Conservation (phyloP, 2,329 filamentous ascomycete genomes). For the Colletotrichum kahawae region DNA sequence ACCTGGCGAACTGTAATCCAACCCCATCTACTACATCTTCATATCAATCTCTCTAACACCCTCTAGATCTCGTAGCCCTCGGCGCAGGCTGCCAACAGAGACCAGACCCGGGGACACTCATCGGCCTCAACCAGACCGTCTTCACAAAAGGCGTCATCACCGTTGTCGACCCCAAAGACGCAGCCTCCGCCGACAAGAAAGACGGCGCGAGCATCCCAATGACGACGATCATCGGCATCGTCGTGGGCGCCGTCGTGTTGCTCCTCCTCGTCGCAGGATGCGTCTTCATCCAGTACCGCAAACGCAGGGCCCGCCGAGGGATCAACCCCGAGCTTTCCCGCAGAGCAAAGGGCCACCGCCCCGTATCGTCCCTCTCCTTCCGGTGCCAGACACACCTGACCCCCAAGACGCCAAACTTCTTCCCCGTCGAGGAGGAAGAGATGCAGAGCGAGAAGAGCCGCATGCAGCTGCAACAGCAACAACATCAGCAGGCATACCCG, state of each 20-base stretch:
- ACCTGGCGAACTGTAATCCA: slow-evolving; percentile 55
- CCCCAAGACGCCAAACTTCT: slow-evolving; percentile 42
- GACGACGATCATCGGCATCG: slow-evolving; percentile 49
- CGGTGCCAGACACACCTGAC: slow-evolving; percentile 53
- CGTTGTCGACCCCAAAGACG: slow-evolving; percentile 36
- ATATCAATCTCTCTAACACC: neutral
- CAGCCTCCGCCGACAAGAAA: slow-evolving; percentile 10
- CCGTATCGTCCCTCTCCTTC: slow-evolving; percentile 55
- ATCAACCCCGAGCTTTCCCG: slow-evolving; percentile 29
- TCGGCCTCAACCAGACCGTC: slow-evolving; percentile 50
- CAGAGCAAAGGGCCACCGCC: slow-evolving; percentile 32
- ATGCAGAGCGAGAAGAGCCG: slow-evolving; percentile 23
- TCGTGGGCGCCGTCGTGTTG: slow-evolving; percentile 41
- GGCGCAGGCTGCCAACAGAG: slow-evolving; percentile 56
- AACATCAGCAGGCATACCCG: neutral
- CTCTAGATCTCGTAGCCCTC: slow-evolving; percentile 54
- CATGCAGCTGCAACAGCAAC: slow-evolving; percentile 17
- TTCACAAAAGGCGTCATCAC: slow-evolving; percentile 40
- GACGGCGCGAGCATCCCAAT: slow-evolving; percentile 33
- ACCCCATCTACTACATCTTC: neutral
- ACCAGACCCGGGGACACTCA: slow-evolving; percentile 37
- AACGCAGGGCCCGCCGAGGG: slow-evolving; percentile 40
- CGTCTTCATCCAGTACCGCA: slow-evolving; percentile 51
- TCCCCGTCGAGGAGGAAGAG: slow-evolving; percentile 35
- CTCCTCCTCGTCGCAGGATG: slow-evolving; percentile 43